Evolutionary conservation across 1,139 yeast species (phyloP).

Genomic region (Yamadazyma membranifaciens): DNA sequence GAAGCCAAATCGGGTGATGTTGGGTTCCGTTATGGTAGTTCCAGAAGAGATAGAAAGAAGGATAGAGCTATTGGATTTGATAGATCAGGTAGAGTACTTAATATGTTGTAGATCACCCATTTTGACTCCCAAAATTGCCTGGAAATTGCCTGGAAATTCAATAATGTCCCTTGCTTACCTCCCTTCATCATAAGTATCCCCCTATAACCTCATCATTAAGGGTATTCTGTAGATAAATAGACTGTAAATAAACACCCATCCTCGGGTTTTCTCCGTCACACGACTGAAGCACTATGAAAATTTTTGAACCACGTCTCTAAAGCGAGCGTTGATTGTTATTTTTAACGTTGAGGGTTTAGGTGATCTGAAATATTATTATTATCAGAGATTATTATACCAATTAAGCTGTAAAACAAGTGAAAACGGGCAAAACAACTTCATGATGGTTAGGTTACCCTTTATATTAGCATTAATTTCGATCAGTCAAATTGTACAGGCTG

Average conservation of each 20-base stretch:
- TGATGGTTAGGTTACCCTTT: background rate
- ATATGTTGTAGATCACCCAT: too few relatives aligned
- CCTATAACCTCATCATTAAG: too few relatives aligned
- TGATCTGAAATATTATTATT: too few relatives aligned
- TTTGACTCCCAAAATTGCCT: too few relatives aligned
- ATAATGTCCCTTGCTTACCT: too few relatives aligned
- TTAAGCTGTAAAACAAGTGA: background rate
- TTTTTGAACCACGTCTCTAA: constrained; percentile 12
- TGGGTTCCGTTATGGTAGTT: constrained; percentile 90
- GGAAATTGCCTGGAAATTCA: too few relatives aligned
- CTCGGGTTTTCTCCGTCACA: background rate
- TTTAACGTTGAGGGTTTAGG: background rate
- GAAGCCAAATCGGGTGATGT: constrained; percentile 77
- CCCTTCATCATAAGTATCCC: too few relatives aligned
- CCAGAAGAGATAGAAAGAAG: constrained; percentile 84
- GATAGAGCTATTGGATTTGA: constrained; percentile 79
- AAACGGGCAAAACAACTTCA: background rate
- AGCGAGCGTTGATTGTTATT: constrained; percentile 3
- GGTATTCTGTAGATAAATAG: background rate
- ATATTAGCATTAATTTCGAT: constrained; percentile 6
- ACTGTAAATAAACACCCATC: background rate
- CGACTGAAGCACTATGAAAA: constrained; percentile 5
- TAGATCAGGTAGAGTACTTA: constrained; percentile 52
- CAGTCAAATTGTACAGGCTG: constrained; percentile 26
- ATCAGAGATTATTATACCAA: too few relatives aligned